Base-by-base conservation (phyloP, 352 stramenopile genomes). In the Phytophthora constricta region DNA sequence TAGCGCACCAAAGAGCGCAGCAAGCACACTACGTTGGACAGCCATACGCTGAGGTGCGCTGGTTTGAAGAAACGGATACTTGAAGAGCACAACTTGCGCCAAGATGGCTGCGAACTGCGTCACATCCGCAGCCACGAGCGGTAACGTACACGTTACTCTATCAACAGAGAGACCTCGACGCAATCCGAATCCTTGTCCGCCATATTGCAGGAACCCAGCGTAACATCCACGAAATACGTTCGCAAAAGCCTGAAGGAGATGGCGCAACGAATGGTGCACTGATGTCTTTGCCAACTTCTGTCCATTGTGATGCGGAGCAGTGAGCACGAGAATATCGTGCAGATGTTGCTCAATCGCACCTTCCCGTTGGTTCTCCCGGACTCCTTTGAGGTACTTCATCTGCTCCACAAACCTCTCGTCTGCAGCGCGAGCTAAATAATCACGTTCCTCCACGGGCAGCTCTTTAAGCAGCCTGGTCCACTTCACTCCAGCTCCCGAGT, bases 361-460 rank as follows among this genome's bases (percentile, higher is more conserved):
- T 0, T 74, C 19, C 0, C 68, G 76, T 47, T 89, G 76, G 0
- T 51, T 34, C 33, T 74, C 65, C 14, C 65, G 51, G 5, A 68
- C 61, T 5, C 74, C 70, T 26, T 64, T 70, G 23, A 73, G 70
- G 65, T 89, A 89, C 71, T 91, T 89, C 57, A 91, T 76, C 42
- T 88, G 79, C 60, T 89, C 76, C n/a, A 61, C 51, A 28, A 91
- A 89, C 51, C 74, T 76, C 34, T 89, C 82, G 47, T 91, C 82
- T 3, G 80, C 71, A n/a, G 73, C 70, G 20, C 74, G 77, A 0
- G 78, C 68, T 5, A 89, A 54, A 43, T 89, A 89, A 48, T 87
- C 80, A 0, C 71, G 71, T 47, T 91, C 82, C 16, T 71, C 23
- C 0, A 72, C 55, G 1, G 79, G 71, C 14, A 89, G 62, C 31